Percentiles rank a stretch among this genome's conserved stretches.
phyloP scores from a whole-genome alignment of 768 basidiomycete species.

The Termitomyces bulborhizus region DNA sequence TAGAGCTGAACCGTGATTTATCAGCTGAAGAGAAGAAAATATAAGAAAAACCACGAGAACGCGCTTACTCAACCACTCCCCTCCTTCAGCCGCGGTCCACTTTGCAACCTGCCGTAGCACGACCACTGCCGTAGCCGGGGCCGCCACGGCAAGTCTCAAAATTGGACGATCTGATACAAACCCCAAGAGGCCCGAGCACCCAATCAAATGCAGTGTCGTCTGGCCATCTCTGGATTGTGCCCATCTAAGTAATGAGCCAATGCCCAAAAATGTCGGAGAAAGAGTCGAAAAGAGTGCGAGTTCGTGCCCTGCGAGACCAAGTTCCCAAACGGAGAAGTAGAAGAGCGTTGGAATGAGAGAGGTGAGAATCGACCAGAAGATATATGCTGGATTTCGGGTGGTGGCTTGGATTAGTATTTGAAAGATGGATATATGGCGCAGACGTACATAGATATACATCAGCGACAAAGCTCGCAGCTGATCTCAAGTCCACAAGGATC shows the following conservation, averaged over 20 bases:
- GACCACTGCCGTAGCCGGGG: conserved; percentile 43
- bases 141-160: conserved; percentile 51
- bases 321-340: conserved; percentile 91
- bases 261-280: conserved; percentile 57
- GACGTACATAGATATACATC: conserved; percentile 55
- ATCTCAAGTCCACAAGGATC: conserved; percentile 13
- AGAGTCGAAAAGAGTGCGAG: conserved; percentile 66
- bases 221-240: conserved; percentile 43
- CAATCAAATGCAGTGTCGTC: conserved; percentile 39
- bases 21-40: not conserved
- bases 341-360: conserved; percentile 75
- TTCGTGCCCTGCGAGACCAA: conserved; percentile 80
- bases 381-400: conserved; percentile 43
- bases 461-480: conserved; percentile 25
- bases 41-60: conserved; percentile 31
- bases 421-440: not conserved
- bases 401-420: not conserved
- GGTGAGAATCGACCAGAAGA: conserved; percentile 83
- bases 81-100: conserved; percentile 37
- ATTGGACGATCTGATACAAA: conserved; percentile 46
- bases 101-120: conserved; percentile 45
- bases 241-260: conserved; percentile 37
- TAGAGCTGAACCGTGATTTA: conserved; percentile 36
- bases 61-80: conserved; percentile 39
- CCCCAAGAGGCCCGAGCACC: conserved; percentile 47